These are phyloP conservation scores for Farysia itapuensis DNA, from an alignment of 1,284 basidiomycete genomes.

Conservation along the genomic window DNA sequence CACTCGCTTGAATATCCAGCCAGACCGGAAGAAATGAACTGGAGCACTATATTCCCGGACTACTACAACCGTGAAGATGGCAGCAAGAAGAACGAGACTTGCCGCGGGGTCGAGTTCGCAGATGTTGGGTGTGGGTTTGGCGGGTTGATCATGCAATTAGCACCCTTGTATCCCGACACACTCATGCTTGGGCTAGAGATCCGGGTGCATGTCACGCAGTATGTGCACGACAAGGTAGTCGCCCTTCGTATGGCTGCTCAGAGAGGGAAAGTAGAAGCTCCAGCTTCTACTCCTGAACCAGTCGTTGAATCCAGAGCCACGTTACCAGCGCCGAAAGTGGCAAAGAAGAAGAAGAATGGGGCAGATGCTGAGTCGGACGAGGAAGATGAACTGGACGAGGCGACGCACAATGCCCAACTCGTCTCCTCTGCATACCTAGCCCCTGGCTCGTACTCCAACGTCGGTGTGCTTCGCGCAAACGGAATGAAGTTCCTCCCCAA, in stretches of 20 bases:
- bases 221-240: constrained; percentile 88
- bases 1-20: constrained; percentile 86
- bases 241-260: constrained; percentile 71
- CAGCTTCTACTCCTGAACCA: not conserved
- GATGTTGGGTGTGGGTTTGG: constrained; percentile 99
- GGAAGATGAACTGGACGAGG: constrained; percentile 49
- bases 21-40: constrained; percentile 79
- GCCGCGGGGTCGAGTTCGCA: constrained; percentile 80
- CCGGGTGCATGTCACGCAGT: constrained; percentile 91
- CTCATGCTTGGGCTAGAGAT: constrained; percentile 98
- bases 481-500: constrained; percentile 99
- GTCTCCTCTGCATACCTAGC: constrained; percentile 31
- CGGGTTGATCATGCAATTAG: constrained; percentile 84
- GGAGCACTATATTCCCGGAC: constrained; percentile 80
- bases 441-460: constrained; percentile 75
- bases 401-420: constrained; percentile 12
- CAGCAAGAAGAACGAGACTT: constrained; percentile 1
- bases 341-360: not conserved
- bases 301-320: not conserved
- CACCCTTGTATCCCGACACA: constrained; percentile 85
- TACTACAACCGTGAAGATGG: constrained; percentile 62
- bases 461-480: constrained; percentile 92
- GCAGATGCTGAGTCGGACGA: constrained; percentile 28
- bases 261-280: constrained; percentile 14
- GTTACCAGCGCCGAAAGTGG: no score